These are phyloP conservation scores for Mytilinidion resinicola DNA, from an alignment of 495 filamentous ascomycete species.

Conservation along the genomic window DNA sequence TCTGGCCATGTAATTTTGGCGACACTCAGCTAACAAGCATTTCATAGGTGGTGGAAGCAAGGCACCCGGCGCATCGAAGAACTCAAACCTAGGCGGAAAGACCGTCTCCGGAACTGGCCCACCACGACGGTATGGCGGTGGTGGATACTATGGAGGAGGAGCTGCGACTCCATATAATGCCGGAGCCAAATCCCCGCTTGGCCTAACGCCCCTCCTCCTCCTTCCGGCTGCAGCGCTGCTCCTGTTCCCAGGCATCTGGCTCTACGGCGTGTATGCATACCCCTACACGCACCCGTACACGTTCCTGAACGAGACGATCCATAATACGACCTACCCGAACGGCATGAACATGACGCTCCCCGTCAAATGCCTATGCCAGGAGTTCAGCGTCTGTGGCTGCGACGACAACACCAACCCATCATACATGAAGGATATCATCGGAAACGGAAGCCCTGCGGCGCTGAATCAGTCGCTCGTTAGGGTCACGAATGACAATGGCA, in stretches of 20 bases:
- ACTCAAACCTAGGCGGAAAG: constrained; percentile 55
- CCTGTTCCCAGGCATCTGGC: constrained; percentile 54
- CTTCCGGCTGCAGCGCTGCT: constrained; percentile 48
- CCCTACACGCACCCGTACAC: constrained; percentile 53
- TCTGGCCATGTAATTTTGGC: neutral
- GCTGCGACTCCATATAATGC: constrained; percentile 60
- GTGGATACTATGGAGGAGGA: constrained; percentile 74
- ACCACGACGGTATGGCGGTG: constrained; percentile 55
- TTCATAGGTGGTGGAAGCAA: constrained; percentile 4
- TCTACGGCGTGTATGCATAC: constrained; percentile 68
- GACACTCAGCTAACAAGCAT: neutral
- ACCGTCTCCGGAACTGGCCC: constrained; percentile 62
- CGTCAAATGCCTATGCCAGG: constrained; percentile 67
- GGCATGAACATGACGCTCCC: constrained; percentile 62
- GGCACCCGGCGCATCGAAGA: constrained; percentile 4
- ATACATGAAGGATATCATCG: constrained; percentile 56
- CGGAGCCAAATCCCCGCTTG: constrained; percentile 49
- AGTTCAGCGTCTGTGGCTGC: constrained; percentile 70
- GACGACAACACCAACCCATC: constrained; percentile 61
- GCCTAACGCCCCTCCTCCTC: constrained; percentile 53
- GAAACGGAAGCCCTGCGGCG: constrained; percentile 53
- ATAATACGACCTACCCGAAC: constrained; percentile 33
- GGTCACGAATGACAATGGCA: constrained; percentile 67
- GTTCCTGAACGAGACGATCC: constrained; percentile 49
- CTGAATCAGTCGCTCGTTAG: constrained; percentile 58